Evolutionary conservation across 1,139 yeast species (phyloP), one percentile per base, ranked within the genome.

Genomic region (Candida gigantensis): DNA sequence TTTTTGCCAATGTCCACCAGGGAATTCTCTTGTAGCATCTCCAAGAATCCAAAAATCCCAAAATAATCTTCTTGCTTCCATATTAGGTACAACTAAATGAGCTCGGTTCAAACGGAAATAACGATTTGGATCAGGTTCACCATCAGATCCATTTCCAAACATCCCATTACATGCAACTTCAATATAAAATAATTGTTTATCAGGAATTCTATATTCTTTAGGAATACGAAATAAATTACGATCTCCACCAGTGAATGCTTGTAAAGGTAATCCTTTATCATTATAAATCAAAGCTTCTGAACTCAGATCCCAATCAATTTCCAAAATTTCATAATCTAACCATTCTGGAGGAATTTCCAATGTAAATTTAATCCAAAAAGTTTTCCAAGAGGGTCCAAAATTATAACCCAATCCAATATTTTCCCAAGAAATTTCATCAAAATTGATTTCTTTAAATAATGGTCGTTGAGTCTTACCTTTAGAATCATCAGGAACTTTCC

Each of bases 301-400:
- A 41, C 79, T 78, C 34, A 89, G 79, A 55, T 92, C 95, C 90
- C 95, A 92, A 43, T 88, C 85, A 42, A 89, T 77, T 38, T 80
- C 67, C 30, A 89, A 72, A 27, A 72, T 74, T 37, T 55, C 70
- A 57, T 71, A 54, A 11, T 60, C 50, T 13, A 71, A 49, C 85
- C 92, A 84, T 3, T 68, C 58, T 14, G 66, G 52, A 1, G 96
- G 95, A 6, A 90, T 67, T 20, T 68, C 66, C 44, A 86, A 62
- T 17, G 72, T 63, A 27, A 90, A 66, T 49, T 81, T 77, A 61
- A 92, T 88, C 98, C 98, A 92, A 50, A 89, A 94, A 1, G 97
- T 84, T 45, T 92, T 83, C 98, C 97, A 92, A 11, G 95, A 84
- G 2, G 97, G 97, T 0, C 96, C 97, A 59, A 85, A 88, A n/a